These are phyloP conservation scores for Naumovozyma castellii DNA, from an alignment of 805 yeast species.

Conservation along the genomic window DNA sequence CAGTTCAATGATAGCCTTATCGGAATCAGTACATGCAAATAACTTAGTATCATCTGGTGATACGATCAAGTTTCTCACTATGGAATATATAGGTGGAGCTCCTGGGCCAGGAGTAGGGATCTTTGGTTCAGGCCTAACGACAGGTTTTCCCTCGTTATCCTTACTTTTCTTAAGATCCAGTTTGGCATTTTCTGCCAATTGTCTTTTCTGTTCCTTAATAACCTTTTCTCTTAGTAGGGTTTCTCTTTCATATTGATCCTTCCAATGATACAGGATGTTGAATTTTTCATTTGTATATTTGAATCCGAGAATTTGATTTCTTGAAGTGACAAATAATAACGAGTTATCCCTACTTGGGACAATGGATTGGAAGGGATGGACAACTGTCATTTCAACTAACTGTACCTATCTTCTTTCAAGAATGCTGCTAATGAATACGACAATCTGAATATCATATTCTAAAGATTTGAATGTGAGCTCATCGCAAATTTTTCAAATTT, in stretches of 20 bases:
- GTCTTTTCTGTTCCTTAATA: slow-evolving; percentile 31
- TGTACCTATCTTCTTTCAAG: neutral
- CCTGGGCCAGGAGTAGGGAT: slow-evolving; percentile 58
- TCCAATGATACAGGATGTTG: slow-evolving; percentile 44
- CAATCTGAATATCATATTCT: no score
- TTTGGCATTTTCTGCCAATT: slow-evolving; percentile 18
- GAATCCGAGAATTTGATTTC: slow-evolving; percentile 51
- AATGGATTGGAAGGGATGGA: slow-evolving; percentile 63
- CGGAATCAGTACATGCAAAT: slow-evolving; percentile 69
- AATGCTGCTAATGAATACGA: no score
- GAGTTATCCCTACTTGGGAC: slow-evolving; percentile 37
- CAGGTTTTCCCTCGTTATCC: slow-evolving; percentile 33
- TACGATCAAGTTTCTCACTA: slow-evolving; percentile 54
- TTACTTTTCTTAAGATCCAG: slow-evolving; percentile 30
- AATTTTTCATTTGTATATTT: slow-evolving; percentile 30
- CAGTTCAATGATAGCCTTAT: slow-evolving; percentile 68
- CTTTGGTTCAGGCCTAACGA: slow-evolving; percentile 46
- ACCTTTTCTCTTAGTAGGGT: slow-evolving; percentile 39
- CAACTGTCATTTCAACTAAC: slow-evolving; percentile 29
- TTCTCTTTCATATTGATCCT: slow-evolving; percentile 44
- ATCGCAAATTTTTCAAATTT: neutral
- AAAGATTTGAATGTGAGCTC: no score
- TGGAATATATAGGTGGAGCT: slow-evolving; percentile 57
- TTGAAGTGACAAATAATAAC: slow-evolving; percentile 46
- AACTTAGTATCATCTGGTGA: slow-evolving; percentile 45